Conservation (phyloP, 2,329 filamentous ascomycete genomes). For the Harringtonia aguacate region DNA sequence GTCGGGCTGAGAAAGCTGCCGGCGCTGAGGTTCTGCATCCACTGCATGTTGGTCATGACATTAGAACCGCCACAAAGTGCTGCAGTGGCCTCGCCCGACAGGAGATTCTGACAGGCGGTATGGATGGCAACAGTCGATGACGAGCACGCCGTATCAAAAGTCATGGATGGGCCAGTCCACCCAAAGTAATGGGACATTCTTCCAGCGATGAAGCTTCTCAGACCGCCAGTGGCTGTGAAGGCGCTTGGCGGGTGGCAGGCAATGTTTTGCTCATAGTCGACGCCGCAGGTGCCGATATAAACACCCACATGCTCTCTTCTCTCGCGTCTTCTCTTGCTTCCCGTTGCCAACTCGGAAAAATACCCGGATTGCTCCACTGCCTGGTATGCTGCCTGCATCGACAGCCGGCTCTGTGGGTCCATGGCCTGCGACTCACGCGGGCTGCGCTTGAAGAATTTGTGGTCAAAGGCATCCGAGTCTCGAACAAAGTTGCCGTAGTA, state of each 20-base stretch:
- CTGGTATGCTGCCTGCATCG: conserved; percentile 30
- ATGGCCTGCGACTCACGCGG: conserved; percentile 23
- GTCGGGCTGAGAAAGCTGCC: conserved; percentile 21
- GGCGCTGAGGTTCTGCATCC: conserved; percentile 14
- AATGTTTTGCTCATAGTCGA: conserved; percentile 31
- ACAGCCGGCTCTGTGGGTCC: conserved; percentile 28
- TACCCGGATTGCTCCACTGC: conserved; percentile 20
- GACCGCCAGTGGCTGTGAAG: conserved; percentile 24
- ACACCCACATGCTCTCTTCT: conserved; percentile 20
- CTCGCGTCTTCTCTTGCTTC: too few relatives aligned
- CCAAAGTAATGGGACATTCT: conserved; percentile 23
- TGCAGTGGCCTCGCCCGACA: conserved; percentile 18
- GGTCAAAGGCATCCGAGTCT: conserved; percentile 22
- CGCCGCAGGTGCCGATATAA: conserved; percentile 23
- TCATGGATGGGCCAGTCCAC: conserved; percentile 22
- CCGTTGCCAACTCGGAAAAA: neutral
- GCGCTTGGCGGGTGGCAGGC: conserved; percentile 23
- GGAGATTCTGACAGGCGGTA: conserved; percentile 18
- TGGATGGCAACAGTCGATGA: conserved; percentile 24
- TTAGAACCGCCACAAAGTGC: conserved; percentile 29
- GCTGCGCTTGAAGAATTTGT: conserved; percentile 29
- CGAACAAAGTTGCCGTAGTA: conserved; percentile 18
- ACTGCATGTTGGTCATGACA: conserved; percentile 20
- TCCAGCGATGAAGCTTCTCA: conserved; percentile 21
- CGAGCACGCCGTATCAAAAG: conserved; percentile 26